These are phyloP conservation scores for Fusarium sp. DNA, from an alignment of 2,329 filamentous ascomycete genomes.

Conservation along the genomic window DNA sequence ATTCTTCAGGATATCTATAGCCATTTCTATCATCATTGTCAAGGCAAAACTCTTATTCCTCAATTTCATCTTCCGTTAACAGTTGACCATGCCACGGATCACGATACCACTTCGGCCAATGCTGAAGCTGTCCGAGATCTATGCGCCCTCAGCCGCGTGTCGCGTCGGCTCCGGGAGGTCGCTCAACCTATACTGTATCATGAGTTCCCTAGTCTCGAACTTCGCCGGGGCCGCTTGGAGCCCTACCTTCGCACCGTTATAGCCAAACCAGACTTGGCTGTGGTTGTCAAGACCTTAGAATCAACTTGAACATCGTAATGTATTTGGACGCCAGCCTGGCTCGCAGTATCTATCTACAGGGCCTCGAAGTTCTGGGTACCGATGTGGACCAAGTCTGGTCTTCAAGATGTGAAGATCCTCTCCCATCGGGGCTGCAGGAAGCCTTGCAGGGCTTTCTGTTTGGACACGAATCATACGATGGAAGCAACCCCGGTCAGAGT, in stretches of 20 bases:
- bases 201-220: not conserved
- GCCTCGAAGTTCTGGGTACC: not conserved
- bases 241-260: not conserved
- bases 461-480: not conserved
- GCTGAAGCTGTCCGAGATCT: not conserved
- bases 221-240: not conserved
- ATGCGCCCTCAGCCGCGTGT: not conserved
- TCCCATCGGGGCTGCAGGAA: not conserved
- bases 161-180: not conserved
- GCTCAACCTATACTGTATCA: not conserved
- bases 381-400: not conserved
- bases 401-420: not conserved
- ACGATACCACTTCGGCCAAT: not conserved
- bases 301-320: not conserved
- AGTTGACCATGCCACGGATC: not conserved
- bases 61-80: not conserved
- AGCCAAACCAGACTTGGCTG: not conserved
- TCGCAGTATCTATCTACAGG: not conserved
- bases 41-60: not conserved
- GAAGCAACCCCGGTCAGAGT: too few species aligned
- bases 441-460: not conserved
- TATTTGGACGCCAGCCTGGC: not conserved
- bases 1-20: not conserved
- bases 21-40: not conserved
- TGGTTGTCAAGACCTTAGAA: not conserved